Conservation (phyloP, 208 protist genomes). For the Trypanosoma rangeli region DNA sequence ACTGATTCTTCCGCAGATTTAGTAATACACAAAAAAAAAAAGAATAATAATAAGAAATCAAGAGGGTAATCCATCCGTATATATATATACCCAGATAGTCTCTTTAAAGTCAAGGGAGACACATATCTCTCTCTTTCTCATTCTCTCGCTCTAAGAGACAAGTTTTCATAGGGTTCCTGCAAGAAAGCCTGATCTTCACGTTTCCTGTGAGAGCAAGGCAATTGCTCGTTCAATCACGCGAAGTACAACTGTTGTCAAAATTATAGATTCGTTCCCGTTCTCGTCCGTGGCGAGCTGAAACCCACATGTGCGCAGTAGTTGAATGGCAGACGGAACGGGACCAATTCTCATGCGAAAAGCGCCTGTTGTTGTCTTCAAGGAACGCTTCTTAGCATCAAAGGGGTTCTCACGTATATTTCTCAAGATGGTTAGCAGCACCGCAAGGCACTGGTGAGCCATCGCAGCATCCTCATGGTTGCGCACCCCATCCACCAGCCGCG, state of each 20-base stretch:
- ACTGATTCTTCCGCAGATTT: not conserved
- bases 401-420: conserved; percentile 59
- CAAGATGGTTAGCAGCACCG: conserved; percentile 60
- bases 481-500: conserved; percentile 34
- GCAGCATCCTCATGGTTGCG: conserved; percentile 19
- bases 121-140: not conserved
- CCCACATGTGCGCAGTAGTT: conserved; percentile 58
- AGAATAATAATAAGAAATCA: conserved; percentile 7
- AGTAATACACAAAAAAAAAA: conserved; percentile 12
- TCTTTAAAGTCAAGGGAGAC: not conserved
- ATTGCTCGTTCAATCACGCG: conserved; percentile 41
- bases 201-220: conserved; percentile 9
- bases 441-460: conserved; percentile 32
- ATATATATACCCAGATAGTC: not conserved
- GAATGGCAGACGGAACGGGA: conserved; percentile 43
- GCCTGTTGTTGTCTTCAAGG: conserved; percentile 55
- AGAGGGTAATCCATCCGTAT: not conserved
- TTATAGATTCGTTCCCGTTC: conserved; percentile 38
- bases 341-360: conserved; percentile 50
- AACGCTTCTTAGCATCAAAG: conserved; percentile 69
- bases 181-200: not conserved
- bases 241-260: conserved; percentile 62
- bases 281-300: conserved; percentile 59
- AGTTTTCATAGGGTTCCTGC: not conserved
- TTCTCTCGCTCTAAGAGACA: not conserved